Conservation (phyloP, 225 moss, liverwort and hornwort species). For the Ulota crispa region DNA sequence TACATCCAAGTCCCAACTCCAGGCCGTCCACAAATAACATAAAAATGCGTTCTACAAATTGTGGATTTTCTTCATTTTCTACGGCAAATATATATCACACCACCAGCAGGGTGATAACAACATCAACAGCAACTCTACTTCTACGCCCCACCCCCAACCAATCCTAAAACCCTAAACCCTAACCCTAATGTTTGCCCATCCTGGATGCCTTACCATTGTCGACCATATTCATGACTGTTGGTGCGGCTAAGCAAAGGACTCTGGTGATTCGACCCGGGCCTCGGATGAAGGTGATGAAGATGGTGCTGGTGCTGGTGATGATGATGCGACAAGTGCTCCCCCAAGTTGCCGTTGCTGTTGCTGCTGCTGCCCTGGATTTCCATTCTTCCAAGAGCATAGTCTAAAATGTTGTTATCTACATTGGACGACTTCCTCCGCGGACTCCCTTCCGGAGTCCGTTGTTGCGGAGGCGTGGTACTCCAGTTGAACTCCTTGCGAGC, state of each 20-base stretch:
- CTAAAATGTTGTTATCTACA: constrained; percentile 75
- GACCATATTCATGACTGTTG: constrained; percentile 79
- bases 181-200: background rate
- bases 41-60: constrained; percentile 53
- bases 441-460: constrained; percentile 86
- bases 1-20: constrained; percentile 34
- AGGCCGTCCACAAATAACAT: constrained; percentile 34
- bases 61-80: constrained; percentile 27
- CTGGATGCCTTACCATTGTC: constrained; percentile 41
- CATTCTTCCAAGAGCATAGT: constrained; percentile 76
- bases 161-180: background rate
- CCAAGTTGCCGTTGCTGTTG: constrained; percentile 63
- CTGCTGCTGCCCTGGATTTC: constrained; percentile 53
- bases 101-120: constrained; percentile 19
- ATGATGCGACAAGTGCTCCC: constrained; percentile 56
- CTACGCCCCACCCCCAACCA: constrained; percentile 9
- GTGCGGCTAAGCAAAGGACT: constrained; percentile 73
- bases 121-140: background rate
- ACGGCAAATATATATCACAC: constrained; percentile 35
- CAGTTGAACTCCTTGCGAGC: constrained; percentile 78
- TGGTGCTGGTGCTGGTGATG: constrained; percentile 39
- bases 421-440: constrained; percentile 57
- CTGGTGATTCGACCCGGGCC: constrained; percentile 63
- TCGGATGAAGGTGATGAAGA: constrained; percentile 59
- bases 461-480: constrained; percentile 68